Evolutionary conservation across 176 grass and related monocot species (phyloP), one percentile per base, ranked within the genome.

Genomic region (Stipa capillata): DNA sequence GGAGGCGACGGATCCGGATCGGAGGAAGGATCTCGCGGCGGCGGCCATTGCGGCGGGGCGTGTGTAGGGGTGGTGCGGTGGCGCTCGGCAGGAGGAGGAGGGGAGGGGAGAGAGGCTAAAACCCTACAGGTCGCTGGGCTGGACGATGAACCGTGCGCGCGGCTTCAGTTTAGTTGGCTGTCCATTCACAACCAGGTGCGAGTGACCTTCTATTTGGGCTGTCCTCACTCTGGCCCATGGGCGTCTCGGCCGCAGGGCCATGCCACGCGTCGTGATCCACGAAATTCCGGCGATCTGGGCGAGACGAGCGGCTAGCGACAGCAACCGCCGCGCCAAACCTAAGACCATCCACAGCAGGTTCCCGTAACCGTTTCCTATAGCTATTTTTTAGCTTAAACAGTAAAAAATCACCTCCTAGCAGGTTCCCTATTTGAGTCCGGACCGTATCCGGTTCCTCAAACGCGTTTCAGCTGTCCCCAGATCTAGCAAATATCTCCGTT

Each of bases 1-100:
- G 17, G 83, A 68, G 15, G 42, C 42, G 1, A 79, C 17, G 43
- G 42, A 70, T 51, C 83, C 87, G 27, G 85, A 92, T 65, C 85
- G 88, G 57, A 98, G 74, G 53, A 93, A 73, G 39, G 96, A 91
- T 87, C 92, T 89, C 57, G 90, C 83, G 55, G 80, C 89, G 73
- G 66, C 77, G 48, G 94, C 90, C 92, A 98, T 98, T 80, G 45
- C 72, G 73, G 55, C 47, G 45, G 43, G 20, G 81, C 45, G 37
- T 24, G 73, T 1, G 43, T n/a, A n/a, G n/a, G n/a, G n/a, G n/a
- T 37, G 27, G 28, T 33, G 61, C 18, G 63, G 70, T 72, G 67
- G 56, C 49, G 60, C 37, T 52, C n/a, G 33, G 43, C 33, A 8
- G 60, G 14, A 13, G 53, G 14, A 10, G 10, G 33, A 28, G 35